Evolutionary conservation across 768 basidiomycete genomes (phyloP).

Genomic region (Pilatotrama ljubarskyi): DNA sequence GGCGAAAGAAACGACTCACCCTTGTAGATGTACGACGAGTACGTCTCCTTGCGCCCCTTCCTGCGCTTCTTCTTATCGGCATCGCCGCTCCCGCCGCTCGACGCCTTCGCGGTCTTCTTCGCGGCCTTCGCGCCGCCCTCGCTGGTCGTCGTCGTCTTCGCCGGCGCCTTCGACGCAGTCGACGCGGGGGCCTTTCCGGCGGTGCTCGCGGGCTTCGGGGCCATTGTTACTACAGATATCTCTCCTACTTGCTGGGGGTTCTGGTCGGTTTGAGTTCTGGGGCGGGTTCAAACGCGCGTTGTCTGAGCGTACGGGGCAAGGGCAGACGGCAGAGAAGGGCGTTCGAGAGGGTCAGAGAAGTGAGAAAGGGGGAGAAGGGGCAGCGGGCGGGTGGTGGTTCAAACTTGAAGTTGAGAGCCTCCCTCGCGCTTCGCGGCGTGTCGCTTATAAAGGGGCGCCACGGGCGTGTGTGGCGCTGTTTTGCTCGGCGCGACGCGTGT

Average conservation of each 20-base stretch:
- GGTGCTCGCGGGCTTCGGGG: slow-evolving; percentile 78
- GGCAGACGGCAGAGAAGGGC: neutral
- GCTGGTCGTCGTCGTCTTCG: slow-evolving; percentile 53
- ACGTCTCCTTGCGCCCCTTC: slow-evolving; percentile 89
- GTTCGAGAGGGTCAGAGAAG: slow-evolving; percentile 1
- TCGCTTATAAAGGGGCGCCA: slow-evolving; percentile 31
- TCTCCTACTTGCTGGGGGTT: neutral
- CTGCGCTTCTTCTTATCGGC: slow-evolving; percentile 79
- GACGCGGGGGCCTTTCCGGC: slow-evolving; percentile 81
- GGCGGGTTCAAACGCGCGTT: slow-evolving; percentile 37
- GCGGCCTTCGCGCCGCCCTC: slow-evolving; percentile 50
- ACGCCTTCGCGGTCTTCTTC: slow-evolving; percentile 55
- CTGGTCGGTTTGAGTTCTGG: slow-evolving; percentile 58
- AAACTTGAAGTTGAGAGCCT: slow-evolving; percentile 6
- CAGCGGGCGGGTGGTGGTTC: slow-evolving; percentile 13
- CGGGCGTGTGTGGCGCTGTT: slow-evolving; percentile 21
- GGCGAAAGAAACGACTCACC: slow-evolving; percentile 43
- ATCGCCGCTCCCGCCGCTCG: slow-evolving; percentile 51
- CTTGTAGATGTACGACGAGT: slow-evolving; percentile 95
- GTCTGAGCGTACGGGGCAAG: neutral
- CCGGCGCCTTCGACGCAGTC: slow-evolving; percentile 59
- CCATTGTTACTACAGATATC: slow-evolving; percentile 41
- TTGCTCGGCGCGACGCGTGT: slow-evolving; percentile 26
- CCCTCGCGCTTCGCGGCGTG: slow-evolving; percentile 2
- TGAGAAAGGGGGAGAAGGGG: slow-evolving; percentile 7